Conservation (phyloP, 2,329 filamentous ascomycete genomes). For the Xylariaceae sp. region DNA sequence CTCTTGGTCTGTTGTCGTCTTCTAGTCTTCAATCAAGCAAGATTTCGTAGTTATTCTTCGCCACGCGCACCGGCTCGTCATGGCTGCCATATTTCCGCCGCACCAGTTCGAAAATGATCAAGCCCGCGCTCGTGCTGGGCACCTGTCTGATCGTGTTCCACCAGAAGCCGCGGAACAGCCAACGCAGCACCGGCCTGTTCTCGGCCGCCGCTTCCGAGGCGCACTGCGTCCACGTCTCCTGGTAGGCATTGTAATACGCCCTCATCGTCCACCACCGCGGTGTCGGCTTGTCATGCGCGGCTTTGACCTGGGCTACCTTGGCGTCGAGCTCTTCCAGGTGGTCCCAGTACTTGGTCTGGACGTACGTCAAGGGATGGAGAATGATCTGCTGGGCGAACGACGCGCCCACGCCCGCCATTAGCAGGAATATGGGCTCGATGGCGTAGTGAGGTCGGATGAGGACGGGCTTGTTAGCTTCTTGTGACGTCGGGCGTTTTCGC, state of each 20-base stretch:
- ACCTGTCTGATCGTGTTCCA: slow-evolving; percentile 68
- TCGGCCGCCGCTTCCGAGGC: slow-evolving; percentile 49
- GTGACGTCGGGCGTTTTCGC: slow-evolving; percentile 37
- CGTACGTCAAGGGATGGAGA: slow-evolving; percentile 64
- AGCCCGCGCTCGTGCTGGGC: slow-evolving; percentile 68
- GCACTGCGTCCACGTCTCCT: slow-evolving; percentile 60
- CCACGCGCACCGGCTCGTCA: slow-evolving; percentile 58
- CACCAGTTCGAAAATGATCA: slow-evolving; percentile 75
- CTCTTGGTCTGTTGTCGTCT: neutral
- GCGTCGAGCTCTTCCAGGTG: slow-evolving; percentile 67
- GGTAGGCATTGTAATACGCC: slow-evolving; percentile 66
- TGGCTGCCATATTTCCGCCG: slow-evolving; percentile 64
- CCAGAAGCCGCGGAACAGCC: slow-evolving; percentile 68
- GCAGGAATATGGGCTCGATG: slow-evolving; percentile 66
- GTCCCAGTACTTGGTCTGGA: slow-evolving; percentile 69
- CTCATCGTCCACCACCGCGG: slow-evolving; percentile 50
- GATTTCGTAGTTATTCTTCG: slow-evolving; percentile 67
- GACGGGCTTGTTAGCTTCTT: slow-evolving; percentile 28
- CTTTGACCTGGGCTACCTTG: slow-evolving; percentile 44
- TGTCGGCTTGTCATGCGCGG: slow-evolving; percentile 28
- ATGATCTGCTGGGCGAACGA: slow-evolving; percentile 64
- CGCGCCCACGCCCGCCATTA: slow-evolving; percentile 63
- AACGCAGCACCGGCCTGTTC: slow-evolving; percentile 51
- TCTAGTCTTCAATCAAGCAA: slow-evolving; percentile 41
- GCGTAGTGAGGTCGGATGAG: slow-evolving; percentile 70